Evolutionary conservation across 2,329 filamentous ascomycete species (phyloP).

Genomic region (Fusarium sp.): DNA sequence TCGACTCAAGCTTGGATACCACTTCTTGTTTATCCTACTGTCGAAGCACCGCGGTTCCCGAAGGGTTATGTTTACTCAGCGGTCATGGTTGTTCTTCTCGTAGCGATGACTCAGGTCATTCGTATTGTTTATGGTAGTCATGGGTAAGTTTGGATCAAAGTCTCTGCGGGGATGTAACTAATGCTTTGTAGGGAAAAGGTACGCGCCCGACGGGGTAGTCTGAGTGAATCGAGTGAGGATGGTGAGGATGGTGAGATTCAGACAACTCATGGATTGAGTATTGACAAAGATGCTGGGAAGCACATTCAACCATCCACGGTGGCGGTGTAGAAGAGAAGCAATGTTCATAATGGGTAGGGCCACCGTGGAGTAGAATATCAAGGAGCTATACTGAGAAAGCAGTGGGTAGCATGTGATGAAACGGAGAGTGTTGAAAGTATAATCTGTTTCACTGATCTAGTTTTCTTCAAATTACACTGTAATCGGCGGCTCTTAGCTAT

Average conservation of each 20-base stretch:
- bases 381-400: too few relatives aligned
- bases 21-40: neutral
- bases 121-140: neutral
- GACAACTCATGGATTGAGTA: neutral
- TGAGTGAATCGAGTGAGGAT: neutral
- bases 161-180: rapidly evolving
- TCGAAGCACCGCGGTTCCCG: neutral
- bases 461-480: rapidly evolving
- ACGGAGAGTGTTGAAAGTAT: too few relatives aligned
- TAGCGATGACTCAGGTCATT: neutral
- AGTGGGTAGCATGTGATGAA: rapidly evolving
- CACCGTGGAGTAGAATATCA: too few relatives aligned
- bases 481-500: too few relatives aligned
- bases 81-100: neutral
- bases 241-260: neutral
- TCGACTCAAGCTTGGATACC: neutral
- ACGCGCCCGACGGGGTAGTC: neutral
- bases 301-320: neutral
- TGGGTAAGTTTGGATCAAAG: neutral
- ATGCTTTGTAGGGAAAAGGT: neutral
- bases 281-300: neutral
- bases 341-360: too few relatives aligned
- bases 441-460: neutral
- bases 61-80: neutral
- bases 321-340: neutral